phyloP scores from a whole-genome alignment of 768 basidiomycete species.

The Cytidiella melzeri region DNA sequence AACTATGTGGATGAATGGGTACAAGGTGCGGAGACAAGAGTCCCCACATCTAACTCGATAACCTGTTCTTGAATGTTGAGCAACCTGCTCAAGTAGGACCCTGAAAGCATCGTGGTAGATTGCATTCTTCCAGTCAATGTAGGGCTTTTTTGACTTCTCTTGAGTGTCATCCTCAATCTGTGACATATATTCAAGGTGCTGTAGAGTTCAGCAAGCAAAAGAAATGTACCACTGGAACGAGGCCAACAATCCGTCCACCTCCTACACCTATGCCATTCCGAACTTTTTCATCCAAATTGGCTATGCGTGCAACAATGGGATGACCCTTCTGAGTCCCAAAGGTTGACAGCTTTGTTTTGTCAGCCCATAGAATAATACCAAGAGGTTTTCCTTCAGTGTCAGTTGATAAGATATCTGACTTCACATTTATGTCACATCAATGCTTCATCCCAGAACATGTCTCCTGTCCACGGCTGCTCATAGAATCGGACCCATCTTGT shows the following conservation, averaged over 20 bases:
- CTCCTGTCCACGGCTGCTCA: slow-evolving; percentile 14
- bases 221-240: slow-evolving; percentile 20
- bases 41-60: slow-evolving; percentile 9
- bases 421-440: neutral
- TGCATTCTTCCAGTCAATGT: slow-evolving; percentile 15
- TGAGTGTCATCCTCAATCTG: slow-evolving; percentile 1
- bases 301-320: slow-evolving; percentile 15
- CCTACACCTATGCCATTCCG: slow-evolving; percentile 13
- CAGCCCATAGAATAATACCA: slow-evolving; percentile 15
- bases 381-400: neutral
- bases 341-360: slow-evolving; percentile 17
- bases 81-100: slow-evolving; percentile 12
- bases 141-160: slow-evolving; percentile 2
- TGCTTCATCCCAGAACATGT: slow-evolving; percentile 2
- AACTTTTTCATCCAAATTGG: slow-evolving; percentile 15
- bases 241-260: slow-evolving; percentile 19
- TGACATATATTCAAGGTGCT: neutral
- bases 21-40: slow-evolving; percentile 6
- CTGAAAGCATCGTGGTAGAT: slow-evolving; percentile 21
- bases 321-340: slow-evolving; percentile 18
- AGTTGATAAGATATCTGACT: neutral
- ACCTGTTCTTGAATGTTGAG: slow-evolving; percentile 13
- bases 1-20: slow-evolving; percentile 19
- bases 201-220: neutral
- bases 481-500: slow-evolving; percentile 3